A percentile compares a stretch with the other conserved stretches of the same genome.
Conservation (phyloP, 1,139 yeast species). For the Pneumocystis jirovecii region DNA sequence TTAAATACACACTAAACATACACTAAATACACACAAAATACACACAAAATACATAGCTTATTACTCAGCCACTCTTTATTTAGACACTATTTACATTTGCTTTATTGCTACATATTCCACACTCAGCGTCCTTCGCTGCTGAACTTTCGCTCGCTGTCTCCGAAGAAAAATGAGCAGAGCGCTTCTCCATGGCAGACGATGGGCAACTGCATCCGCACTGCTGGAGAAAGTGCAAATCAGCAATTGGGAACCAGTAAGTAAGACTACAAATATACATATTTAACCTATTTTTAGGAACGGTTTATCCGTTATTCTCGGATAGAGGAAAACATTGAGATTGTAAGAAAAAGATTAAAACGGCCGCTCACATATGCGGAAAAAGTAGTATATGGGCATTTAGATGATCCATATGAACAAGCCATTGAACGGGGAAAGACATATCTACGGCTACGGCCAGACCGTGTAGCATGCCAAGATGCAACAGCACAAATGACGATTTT, state of each 20-base stretch:
- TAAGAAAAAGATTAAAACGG: constrained; percentile 72
- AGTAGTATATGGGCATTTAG: constrained; percentile 88
- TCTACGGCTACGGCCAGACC: constrained; percentile 94
- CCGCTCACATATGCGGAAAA: constrained; percentile 97
- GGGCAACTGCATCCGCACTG: neutral
- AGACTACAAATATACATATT: neutral
- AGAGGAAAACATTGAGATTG: constrained; percentile 69
- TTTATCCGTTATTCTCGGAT: constrained; percentile 13
- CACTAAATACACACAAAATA: too few species aligned
- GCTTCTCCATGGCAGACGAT: neutral
- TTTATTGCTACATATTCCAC: too few species aligned
- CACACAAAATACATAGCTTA: too few species aligned
- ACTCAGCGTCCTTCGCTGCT: too few species aligned
- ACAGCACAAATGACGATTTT: constrained; percentile 99
- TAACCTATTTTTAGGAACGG: neutral
- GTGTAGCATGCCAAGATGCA: constrained; percentile 99
- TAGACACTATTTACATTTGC: too few species aligned
- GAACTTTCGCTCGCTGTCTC: too few species aligned
- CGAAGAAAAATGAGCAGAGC: too few species aligned
- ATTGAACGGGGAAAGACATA: constrained; percentile 93
- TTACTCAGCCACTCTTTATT: too few species aligned
- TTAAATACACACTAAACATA: too few species aligned
- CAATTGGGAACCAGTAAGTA: neutral
- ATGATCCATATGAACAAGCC: constrained; percentile 85
- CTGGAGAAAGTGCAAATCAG: neutral